Base-by-base conservation (phyloP, 345 rosid species). In the Geranium rotundifolium region DNA sequence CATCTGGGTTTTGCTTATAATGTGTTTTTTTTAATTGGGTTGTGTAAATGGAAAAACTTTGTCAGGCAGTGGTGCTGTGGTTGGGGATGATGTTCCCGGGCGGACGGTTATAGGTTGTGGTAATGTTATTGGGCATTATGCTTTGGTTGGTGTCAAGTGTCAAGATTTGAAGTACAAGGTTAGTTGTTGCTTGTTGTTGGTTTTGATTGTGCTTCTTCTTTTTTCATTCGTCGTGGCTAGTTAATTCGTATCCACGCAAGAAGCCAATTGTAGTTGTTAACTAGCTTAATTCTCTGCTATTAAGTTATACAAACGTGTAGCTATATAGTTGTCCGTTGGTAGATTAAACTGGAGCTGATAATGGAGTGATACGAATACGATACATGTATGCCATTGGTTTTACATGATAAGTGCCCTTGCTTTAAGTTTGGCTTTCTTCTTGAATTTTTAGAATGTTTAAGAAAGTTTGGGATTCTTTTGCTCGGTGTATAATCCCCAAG, bases 141-240 rank as follows among this genome's bases (percentile, higher is more conserved):
- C 98, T 7, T 85, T 80, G 55, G 82, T 92, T 72, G 98, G 97
- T 60, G 75, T 82, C 62, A 87, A 92, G 80, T 92, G 98, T 73
- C 98, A 92, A 72, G 98, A 92, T 76, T 60, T 84, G 80, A 92
- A 92, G 74, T 92, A 85, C 80, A 72, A 84, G 97, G 98, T 89
- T 59, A 18, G 63, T 49, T 23, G 37, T 14, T 56, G 59, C 3
- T 31, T 31, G 37, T n/a, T n/a, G n/a, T n/a, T n/a, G n/a, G 13
- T 34, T 39, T 19, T 54, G 14, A 29, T 65, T 17, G 20, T 49
- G 57, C 17, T 19, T n/a, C n/a, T n/a, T 50, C 14, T 20, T n/a
- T 29, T 50, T 46, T 3, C 37, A 73, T 19, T 2, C 46, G 2
- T 65, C 17, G 30, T 60, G 17, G 61, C 37, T 23, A 16, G 58